These are phyloP conservation scores for Yarrowia bubula DNA, from an alignment of 805 yeast species.

Conservation along the genomic window DNA sequence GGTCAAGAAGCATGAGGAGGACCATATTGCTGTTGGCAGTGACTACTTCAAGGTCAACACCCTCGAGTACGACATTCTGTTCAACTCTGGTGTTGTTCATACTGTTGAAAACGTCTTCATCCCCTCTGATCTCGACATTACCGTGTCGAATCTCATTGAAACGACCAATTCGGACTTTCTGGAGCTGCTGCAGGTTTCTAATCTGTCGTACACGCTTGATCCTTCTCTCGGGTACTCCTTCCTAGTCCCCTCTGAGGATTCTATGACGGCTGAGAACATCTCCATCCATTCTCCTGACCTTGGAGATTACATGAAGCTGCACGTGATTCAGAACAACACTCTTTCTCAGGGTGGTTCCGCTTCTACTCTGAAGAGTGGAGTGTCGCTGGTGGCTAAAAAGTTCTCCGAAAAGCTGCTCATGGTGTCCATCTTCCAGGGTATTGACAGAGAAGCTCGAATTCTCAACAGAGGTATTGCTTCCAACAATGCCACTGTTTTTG, in stretches of 20 bases:
- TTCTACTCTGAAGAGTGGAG: constrained; percentile 34
- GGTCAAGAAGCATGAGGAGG: constrained; percentile 14
- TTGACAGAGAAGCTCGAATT: constrained; percentile 32
- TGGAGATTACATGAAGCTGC: constrained; percentile 59
- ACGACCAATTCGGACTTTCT: constrained; percentile 50
- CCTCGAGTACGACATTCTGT: constrained; percentile 56
- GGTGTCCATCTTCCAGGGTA: constrained; percentile 33
- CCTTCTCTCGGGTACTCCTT: constrained; percentile 52
- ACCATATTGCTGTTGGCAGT: background rate
- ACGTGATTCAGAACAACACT: constrained; percentile 62
- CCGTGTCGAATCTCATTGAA: constrained; percentile 54
- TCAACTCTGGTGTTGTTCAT: constrained; percentile 82
- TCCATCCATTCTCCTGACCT: constrained; percentile 47
- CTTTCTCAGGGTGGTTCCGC: constrained; percentile 30
- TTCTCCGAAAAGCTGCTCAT: constrained; percentile 35
- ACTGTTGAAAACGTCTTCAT: constrained; percentile 56
- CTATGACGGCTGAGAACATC: constrained; percentile 53
- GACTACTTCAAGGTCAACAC: constrained; percentile 32
- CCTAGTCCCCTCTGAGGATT: constrained; percentile 66
- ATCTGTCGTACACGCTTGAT: constrained; percentile 47
- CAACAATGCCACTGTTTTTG: constrained; percentile 36
- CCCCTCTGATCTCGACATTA: constrained; percentile 56
- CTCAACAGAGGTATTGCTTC: constrained; percentile 33
- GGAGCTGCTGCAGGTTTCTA: constrained; percentile 48
- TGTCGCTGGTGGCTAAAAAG: constrained; percentile 30